phyloP scores from a whole-genome alignment of 495 filamentous ascomycete genomes.

The Pyrenula massariospora region DNA sequence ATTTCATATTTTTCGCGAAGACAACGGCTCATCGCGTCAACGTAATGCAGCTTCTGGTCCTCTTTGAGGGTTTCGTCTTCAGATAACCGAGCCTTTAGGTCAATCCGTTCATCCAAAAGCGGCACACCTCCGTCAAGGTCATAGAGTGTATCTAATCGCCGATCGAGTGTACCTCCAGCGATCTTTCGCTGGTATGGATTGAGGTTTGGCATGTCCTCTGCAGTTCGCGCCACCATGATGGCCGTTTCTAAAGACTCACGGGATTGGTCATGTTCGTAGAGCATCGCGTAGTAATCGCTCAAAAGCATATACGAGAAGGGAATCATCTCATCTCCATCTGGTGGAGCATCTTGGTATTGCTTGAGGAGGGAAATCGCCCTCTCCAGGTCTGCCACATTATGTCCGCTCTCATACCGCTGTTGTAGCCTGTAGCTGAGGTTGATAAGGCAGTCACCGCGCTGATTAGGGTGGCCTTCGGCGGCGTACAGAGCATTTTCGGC shows the following conservation, averaged over 20 bases:
- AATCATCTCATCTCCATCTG: neutral
- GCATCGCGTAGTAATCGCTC: neutral
- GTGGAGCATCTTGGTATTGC: neutral
- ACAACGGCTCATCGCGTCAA: neutral
- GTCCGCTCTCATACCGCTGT: neutral
- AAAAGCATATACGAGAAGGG: neutral
- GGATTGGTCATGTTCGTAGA: neutral
- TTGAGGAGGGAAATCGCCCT: neutral
- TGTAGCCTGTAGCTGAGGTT: neutral
- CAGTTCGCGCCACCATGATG: neutral
- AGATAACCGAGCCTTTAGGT: neutral
- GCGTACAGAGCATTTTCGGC: neutral
- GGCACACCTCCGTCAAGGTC: neutral
- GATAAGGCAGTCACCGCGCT: neutral
- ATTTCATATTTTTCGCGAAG: neutral
- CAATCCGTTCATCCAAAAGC: neutral
- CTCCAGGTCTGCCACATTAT: neutral
- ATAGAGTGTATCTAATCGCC: neutral
- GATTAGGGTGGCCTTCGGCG: neutral
- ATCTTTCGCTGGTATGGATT: neutral
- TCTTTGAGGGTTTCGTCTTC: neutral
- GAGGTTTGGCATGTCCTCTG: neutral
- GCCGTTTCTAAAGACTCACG: neutral
- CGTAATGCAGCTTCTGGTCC: neutral
- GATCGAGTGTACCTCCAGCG: neutral